phyloP scores from a whole-genome alignment of 2,329 filamentous ascomycete genomes.

The Ceratocystis alfenasii region DNA sequence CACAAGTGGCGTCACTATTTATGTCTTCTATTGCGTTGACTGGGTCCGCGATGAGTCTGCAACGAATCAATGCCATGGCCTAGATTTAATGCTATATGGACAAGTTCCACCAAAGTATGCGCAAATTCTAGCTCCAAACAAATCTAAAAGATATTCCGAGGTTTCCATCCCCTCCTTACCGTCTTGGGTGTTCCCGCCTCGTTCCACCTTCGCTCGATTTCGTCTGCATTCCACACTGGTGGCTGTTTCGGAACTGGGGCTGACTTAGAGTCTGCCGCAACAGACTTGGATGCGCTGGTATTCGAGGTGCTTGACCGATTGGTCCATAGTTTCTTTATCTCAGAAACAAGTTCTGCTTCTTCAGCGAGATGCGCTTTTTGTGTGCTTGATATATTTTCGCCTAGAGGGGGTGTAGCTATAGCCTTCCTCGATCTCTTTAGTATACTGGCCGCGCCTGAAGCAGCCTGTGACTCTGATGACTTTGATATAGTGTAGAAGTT shows the following conservation, averaged over 20 bases:
- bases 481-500: neutral
- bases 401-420: neutral
- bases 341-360: neutral
- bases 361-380: neutral
- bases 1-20: neutral
- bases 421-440: neutral
- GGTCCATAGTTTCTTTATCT: neutral
- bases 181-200: neutral
- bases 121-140: neutral
- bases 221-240: neutral
- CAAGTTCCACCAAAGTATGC: neutral
- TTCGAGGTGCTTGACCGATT: neutral
- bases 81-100: conserved; percentile 8
- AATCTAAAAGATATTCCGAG: conserved; percentile 4
- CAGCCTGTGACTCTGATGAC: neutral
- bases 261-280: neutral
- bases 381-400: neutral
- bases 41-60: neutral
- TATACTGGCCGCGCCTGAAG: neutral
- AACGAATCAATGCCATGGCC: neutral
- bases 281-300: neutral
- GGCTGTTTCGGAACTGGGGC: neutral
- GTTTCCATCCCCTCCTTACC: neutral
- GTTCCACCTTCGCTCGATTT: conserved; percentile 4
- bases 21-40: neutral